These are phyloP conservation scores for Buddleja alternifolia DNA, from an alignment of 257 asterid species.

Conservation along the genomic window DNA sequence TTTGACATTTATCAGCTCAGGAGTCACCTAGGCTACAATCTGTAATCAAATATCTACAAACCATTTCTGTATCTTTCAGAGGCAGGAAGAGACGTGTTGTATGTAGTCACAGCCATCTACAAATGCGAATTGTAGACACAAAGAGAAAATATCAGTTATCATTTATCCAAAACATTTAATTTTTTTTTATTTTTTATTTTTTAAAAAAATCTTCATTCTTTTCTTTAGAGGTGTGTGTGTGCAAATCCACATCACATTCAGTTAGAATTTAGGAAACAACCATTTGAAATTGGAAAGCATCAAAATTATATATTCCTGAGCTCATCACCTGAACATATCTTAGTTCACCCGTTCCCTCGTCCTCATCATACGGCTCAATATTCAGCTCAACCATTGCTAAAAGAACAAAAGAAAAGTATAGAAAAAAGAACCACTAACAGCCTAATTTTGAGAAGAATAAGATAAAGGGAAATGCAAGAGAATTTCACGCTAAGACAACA, in stretches of 20 bases:
- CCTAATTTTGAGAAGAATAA: not conserved
- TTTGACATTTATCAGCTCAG: conserved; percentile 29
- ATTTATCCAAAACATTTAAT: not conserved
- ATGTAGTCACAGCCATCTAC: conserved; percentile 95
- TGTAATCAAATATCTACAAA: conserved; percentile 36
- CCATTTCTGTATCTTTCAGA: conserved; percentile 85
- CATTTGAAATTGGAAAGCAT: conserved; percentile 4
- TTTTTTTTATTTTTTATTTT: too few species aligned
- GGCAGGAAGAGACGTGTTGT: conserved; percentile 81
- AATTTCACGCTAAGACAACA: conserved; percentile 18
- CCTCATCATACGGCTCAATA: conserved; percentile 86
- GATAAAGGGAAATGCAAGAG: conserved; percentile 6
- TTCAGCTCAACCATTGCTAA: conserved; percentile 68
- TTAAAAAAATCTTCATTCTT: not conserved
- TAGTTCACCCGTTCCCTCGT: conserved; percentile 81
- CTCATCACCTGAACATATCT: conserved; percentile 85
- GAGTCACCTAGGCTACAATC: conserved; percentile 19
- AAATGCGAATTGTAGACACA: conserved; percentile 17
- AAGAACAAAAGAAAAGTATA: conserved; percentile 2
- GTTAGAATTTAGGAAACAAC: not conserved
- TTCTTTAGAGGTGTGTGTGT: not conserved
- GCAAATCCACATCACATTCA: conserved; percentile 2
- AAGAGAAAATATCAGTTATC: conserved; percentile 14
- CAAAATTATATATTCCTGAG: conserved; percentile 16
- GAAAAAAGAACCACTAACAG: conserved; percentile 24